Evolutionary conservation across 2,329 filamentous ascomycete genomes (phyloP).

Genomic region (Paramyrothecium roridum): DNA sequence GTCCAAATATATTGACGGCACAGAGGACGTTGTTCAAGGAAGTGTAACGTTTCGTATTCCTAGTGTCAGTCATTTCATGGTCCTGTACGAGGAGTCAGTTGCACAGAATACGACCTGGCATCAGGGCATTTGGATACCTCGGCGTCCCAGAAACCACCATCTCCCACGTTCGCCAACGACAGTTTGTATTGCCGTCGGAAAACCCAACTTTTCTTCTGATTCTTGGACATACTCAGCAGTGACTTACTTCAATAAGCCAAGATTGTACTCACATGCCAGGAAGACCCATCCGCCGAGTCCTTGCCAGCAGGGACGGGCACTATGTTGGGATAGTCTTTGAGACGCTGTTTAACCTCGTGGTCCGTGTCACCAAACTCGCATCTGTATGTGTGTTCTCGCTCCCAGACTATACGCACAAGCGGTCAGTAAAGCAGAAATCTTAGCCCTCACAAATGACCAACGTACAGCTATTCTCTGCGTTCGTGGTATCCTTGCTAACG

Average conservation of each 20-base stretch:
- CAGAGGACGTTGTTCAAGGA: constrained; percentile 1
- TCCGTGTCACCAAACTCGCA: no score
- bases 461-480: background rate
- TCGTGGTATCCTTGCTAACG: background rate
- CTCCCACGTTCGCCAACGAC: constrained; percentile 3
- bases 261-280: no score
- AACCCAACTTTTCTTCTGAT: no score
- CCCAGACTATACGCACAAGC: background rate
- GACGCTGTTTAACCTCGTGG: background rate
- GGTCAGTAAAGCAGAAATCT: background rate
- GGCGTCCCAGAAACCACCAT: background rate
- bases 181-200: background rate
- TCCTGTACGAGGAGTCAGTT: background rate
- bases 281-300: no score
- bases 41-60: background rate
- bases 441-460: background rate
- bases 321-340: no score
- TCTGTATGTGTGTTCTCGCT: background rate
- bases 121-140: no score
- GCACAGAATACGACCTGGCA: no score
- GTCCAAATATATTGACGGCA: constrained; percentile 5
- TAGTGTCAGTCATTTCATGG: background rate
- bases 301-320: no score
- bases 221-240: no score
- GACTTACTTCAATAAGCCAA: no score